Conservation (phyloP, 2,329 filamentous ascomycete species). For the Neopestalotiopsis rosae region DNA sequence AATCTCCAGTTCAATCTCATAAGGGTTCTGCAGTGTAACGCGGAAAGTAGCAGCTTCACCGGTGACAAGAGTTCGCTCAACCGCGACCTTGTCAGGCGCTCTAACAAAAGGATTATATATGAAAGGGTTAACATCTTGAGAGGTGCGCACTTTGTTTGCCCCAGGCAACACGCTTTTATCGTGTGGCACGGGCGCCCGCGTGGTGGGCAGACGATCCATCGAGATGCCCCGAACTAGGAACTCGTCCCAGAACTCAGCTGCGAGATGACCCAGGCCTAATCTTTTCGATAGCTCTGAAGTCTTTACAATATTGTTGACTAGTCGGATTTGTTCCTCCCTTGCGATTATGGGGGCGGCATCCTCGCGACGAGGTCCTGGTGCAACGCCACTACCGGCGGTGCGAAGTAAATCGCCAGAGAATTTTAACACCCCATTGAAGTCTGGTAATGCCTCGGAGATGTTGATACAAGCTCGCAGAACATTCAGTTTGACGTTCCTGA, state of each 20-base stretch:
- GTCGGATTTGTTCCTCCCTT: conserved; percentile 81
- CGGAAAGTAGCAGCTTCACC: conserved; percentile 79
- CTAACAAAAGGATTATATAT: conserved; percentile 94
- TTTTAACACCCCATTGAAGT: conserved; percentile 86
- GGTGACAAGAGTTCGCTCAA: conserved; percentile 76
- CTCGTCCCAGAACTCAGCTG: conserved; percentile 95
- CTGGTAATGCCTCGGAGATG: conserved; percentile 90
- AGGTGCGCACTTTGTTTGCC: conserved; percentile 53
- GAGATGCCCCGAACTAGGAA: conserved; percentile 83
- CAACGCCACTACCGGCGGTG: conserved; percentile 80
- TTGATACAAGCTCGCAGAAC: conserved; percentile 89
- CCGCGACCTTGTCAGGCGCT: conserved; percentile 60
- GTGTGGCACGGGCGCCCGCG: conserved; percentile 70
- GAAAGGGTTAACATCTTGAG: conserved; percentile 78
- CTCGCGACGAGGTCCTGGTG: conserved; percentile 71
- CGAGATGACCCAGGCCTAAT: conserved; percentile 71
- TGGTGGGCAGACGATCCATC: conserved; percentile 66
- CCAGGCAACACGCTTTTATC: conserved; percentile 59
- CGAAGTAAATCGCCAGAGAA: conserved; percentile 86
- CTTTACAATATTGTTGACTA: conserved; percentile 85
- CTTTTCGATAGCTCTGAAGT: conserved; percentile 80
- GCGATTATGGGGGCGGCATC: conserved; percentile 74
- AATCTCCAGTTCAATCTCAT: conserved; percentile 89
- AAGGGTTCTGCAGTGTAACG: conserved; percentile 90
- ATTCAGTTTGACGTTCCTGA: conserved; percentile 80